phyloP scores from a whole-genome alignment of 1,284 basidiomycete species.

The Tylopilus sp. region DNA sequence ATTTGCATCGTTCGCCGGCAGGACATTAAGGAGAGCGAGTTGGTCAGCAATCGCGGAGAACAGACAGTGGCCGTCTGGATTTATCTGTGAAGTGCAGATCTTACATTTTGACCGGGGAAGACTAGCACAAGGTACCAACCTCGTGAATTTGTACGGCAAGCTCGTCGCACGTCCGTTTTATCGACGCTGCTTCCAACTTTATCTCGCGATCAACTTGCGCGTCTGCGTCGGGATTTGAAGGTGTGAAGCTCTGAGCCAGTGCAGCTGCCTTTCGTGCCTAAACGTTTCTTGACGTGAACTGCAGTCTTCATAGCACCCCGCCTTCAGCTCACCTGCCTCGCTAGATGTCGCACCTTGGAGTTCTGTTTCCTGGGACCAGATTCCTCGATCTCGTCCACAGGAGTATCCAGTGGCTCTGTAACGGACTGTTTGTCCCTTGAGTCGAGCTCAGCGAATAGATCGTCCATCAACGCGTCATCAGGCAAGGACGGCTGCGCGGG shows the following conservation, averaged over 20 bases:
- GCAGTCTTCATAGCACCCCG: neutral
- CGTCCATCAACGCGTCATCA: slow-evolving; percentile 64
- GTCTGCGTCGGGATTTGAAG: slow-evolving; percentile 61
- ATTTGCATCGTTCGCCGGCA: slow-evolving; percentile 56
- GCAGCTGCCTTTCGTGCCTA: slow-evolving; percentile 79
- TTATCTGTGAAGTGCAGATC: slow-evolving; percentile 55
- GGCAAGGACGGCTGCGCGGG: slow-evolving; percentile 23
- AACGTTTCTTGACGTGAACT: slow-evolving; percentile 5
- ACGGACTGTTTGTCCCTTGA: slow-evolving; percentile 52
- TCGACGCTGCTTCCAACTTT: slow-evolving; percentile 70
- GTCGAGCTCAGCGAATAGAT: slow-evolving; percentile 72
- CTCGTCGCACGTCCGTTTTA: slow-evolving; percentile 66
- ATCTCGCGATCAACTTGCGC: slow-evolving; percentile 69
- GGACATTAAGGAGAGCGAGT: slow-evolving; percentile 61
- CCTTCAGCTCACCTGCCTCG: slow-evolving; percentile 63
- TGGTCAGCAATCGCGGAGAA: slow-evolving; percentile 94
- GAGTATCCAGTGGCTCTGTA: slow-evolving; percentile 48
- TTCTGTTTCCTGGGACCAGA: slow-evolving; percentile 53
- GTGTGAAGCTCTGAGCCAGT: slow-evolving; percentile 57
- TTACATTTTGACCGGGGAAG: slow-evolving; percentile 3
- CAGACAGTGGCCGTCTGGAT: slow-evolving; percentile 93
- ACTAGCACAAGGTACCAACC: slow-evolving; percentile 42
- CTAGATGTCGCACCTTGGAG: slow-evolving; percentile 71
- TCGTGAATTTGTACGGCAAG: slow-evolving; percentile 71
- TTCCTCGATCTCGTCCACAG: slow-evolving; percentile 43